These are phyloP conservation scores for Gyrodon lividus DNA, from an alignment of 768 basidiomycete species.

Conservation along the genomic window DNA sequence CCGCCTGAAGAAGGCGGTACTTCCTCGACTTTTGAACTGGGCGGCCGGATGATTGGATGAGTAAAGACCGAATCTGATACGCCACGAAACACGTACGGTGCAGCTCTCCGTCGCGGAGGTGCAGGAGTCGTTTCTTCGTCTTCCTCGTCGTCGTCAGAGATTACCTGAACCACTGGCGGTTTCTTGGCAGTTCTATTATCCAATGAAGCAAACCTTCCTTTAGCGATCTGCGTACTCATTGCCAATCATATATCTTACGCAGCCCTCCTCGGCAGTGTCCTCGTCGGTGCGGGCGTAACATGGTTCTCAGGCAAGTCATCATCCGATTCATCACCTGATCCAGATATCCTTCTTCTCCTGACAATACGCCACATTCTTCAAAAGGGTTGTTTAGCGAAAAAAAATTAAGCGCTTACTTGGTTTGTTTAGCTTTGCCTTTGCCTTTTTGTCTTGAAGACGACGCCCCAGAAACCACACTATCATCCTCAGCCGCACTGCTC, in stretches of 20 bases:
- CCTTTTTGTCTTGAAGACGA: constrained; percentile 21
- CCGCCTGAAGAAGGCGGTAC: constrained; percentile 7
- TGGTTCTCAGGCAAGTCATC: constrained; percentile 36
- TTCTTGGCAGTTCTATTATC: constrained; percentile 41
- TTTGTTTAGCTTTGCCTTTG: constrained; percentile 33
- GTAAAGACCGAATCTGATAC: background rate
- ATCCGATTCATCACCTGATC: constrained; percentile 47
- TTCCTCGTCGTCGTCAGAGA: constrained; percentile 30
- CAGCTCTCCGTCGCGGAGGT: constrained; percentile 12
- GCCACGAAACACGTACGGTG: constrained; percentile 10
- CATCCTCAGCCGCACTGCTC: constrained; percentile 39
- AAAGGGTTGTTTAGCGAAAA: background rate
- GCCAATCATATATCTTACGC: constrained; percentile 43
- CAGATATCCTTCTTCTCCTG: constrained; percentile 58
- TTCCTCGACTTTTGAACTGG: constrained; percentile 8
- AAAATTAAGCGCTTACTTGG: constrained; percentile 38
- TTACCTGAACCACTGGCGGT: constrained; percentile 25
- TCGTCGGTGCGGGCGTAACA: constrained; percentile 40
- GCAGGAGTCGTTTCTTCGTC: constrained; percentile 42
- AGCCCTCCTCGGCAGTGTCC: constrained; percentile 55
- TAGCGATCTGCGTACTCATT: background rate
- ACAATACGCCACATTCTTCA: background rate
- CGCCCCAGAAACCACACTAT: constrained; percentile 33
- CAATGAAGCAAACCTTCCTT: background rate
- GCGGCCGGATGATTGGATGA: too few species aligned